Evolutionary conservation across 345 rosid genomes (phyloP), one percentile per base, ranked within the genome.

Genomic region (Pugionium cornutum): DNA sequence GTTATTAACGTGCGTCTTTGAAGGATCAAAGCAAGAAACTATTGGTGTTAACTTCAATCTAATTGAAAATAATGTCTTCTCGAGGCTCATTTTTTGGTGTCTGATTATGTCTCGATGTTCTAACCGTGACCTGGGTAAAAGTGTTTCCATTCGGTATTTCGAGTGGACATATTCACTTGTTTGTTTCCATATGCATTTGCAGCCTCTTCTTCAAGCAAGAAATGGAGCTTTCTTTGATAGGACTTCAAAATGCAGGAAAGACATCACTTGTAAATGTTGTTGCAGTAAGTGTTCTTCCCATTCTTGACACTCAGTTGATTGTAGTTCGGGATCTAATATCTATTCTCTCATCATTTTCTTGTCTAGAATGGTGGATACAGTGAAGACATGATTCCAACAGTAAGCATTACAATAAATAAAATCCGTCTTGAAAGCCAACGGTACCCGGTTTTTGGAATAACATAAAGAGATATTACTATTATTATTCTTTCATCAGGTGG

Each of bases 321-420:
- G n/a, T 57, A 41, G 8, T 69, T 59, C 4, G n/a, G 9, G 11
- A n/a, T 55, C 45, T 18, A 18, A 26, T 37, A 2, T 60, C 7
- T 61, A 53, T 6, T 26, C 55, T 66, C 76, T 49, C 49, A 30
- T 46, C 44, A 18, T 62, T 59, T 70, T 30, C 8, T 75, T 72
- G 56, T 70, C 63, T 56, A 88, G 96, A 88, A 91, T 2, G 96
- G 96, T 72, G 96, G 96, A 64, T 88, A 88, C 60, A 88, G 96
- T 51, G 91, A 88, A 78, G 96, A 88, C 81, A 85, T 88, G 96
- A 88, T 88, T 69, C 96, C 96, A 53, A 88, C 96, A 36, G 96
- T 86, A 18, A 18, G 18, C 18, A 18, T 18, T 18, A 18, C 18
- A 18, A 18, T 18, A 18, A 18, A 18, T 18, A 18, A 18, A 18